Conservation (phyloP, 2,329 filamentous ascomycete species). For the Fusarium proliferatum region DNA sequence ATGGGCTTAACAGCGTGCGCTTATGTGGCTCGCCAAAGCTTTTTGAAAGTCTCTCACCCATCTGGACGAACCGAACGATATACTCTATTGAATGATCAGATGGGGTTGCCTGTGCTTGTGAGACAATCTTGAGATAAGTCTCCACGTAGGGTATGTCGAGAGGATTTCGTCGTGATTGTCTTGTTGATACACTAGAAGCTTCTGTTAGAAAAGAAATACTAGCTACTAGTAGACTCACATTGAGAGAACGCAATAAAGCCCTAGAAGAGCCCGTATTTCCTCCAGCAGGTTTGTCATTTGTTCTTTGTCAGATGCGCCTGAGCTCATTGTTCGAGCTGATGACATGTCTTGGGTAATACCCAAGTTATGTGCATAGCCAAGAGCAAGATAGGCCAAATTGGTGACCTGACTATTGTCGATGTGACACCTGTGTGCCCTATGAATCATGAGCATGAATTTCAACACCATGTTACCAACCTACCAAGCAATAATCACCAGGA, state of each 20-base stretch:
- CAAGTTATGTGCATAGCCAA: slow-evolving; percentile 56
- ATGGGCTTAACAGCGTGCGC: slow-evolving; percentile 43
- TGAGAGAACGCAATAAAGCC: slow-evolving; percentile 54
- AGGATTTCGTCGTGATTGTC: slow-evolving; percentile 50
- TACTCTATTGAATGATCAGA: slow-evolving; percentile 50
- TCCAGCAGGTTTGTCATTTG: slow-evolving; percentile 49
- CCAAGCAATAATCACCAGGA: slow-evolving; percentile 60
- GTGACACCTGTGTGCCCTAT: slow-evolving; percentile 51
- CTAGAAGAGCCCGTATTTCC: slow-evolving; percentile 53
- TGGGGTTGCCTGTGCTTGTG: slow-evolving; percentile 37
- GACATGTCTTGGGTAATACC: slow-evolving; percentile 45
- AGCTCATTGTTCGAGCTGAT: slow-evolving; percentile 8
- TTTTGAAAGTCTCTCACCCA: slow-evolving; percentile 50
- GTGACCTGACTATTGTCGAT: slow-evolving; percentile 51
- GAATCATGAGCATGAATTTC: background rate
- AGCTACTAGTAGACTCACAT: slow-evolving; percentile 44
- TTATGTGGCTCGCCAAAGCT: slow-evolving; percentile 48
- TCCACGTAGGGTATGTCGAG: slow-evolving; percentile 50
- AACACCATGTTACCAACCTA: slow-evolving; percentile 37
- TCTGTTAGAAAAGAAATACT: background rate
- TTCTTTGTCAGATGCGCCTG: slow-evolving; percentile 18
- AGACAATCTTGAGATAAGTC: slow-evolving; percentile 48
- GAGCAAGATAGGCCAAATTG: slow-evolving; percentile 53
- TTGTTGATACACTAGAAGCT: slow-evolving; percentile 49
- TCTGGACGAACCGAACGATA: slow-evolving; percentile 50